Evolutionary conservation across 768 basidiomycete genomes (phyloP), one percentile per base, ranked within the genome.

Genomic region (Leccinum rimulosum): DNA sequence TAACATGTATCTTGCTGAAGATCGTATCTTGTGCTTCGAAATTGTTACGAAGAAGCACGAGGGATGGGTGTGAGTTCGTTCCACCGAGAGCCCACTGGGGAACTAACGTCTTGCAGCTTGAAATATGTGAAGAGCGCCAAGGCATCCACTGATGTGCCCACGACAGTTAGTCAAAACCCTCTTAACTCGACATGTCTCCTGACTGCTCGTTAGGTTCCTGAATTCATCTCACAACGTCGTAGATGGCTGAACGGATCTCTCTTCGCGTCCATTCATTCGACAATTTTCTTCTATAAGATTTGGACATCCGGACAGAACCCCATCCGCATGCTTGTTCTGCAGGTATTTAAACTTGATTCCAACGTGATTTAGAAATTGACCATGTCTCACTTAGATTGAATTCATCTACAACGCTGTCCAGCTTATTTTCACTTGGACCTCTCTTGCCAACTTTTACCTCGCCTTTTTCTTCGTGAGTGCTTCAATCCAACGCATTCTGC

Each of bases 111-210:
- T 52, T 35, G 52, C 61, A 91, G 89, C 15, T 75, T 93, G 66
- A 88, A 87, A 73, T 95, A 94, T 69, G 93, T 95, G 73, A 93
- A 93, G 81, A 90, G 85, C 66, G 95, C 95, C 15, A 94, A 95
- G 64, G 95, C 94, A 0, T 83, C 94, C 47, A 98, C 95, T n/a
- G 95, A 98, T 75, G 95, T 96, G 4, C 95, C 95, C 33, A 89
- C 93, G 38, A 81, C 85, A 19, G 87, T 86, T 51, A 58, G 78
- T 69, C 19, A 49, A 48, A 36, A 55, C 25, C 3, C n/a, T 6
- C 56, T 50, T 2, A 15, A 11, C 30, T 25, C 6, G 1, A 43
- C 27, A 14, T 35, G 25, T 50, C 8, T 31, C 50, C 56, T 61
- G 50, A 64, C 33, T 12, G 4, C 55, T 50, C 3, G 3, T 11